Evolutionary conservation across 2,329 filamentous ascomycete species (phyloP).

Genomic region (Botrytis porri): DNA sequence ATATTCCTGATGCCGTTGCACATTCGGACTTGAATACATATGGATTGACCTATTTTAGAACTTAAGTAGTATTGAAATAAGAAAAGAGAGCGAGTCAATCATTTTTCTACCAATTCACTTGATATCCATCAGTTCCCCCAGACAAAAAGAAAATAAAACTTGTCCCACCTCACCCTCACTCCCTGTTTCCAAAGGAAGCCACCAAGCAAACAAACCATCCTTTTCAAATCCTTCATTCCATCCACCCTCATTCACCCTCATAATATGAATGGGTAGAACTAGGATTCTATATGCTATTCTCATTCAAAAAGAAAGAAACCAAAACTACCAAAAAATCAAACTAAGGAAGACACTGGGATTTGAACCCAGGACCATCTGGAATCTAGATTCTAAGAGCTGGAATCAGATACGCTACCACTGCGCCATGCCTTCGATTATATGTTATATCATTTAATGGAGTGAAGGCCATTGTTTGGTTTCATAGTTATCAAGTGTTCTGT

Average conservation of each 20-base stretch:
- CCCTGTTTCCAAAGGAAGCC: too few relatives aligned
- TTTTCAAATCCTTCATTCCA: neutral
- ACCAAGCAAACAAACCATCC: neutral
- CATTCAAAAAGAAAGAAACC: neutral
- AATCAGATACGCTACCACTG: constrained; percentile 5
- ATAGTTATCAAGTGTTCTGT: neutral
- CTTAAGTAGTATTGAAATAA: neutral
- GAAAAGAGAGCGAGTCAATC: neutral
- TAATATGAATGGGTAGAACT: neutral
- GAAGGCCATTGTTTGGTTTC: fast-evolving
- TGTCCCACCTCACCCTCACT: too few relatives aligned
- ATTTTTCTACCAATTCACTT: neutral
- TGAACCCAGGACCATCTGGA: constrained; percentile 26
- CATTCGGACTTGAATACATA: too few relatives aligned
- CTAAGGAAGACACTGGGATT: constrained; percentile 20
- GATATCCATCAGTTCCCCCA: neutral
- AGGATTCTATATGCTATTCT: neutral
- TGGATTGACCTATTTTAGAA: neutral
- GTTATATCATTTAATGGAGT: neutral
- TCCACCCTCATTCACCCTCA: neutral
- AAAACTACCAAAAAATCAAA: neutral
- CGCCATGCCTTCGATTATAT: constrained; percentile 1
- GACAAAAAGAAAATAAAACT: neutral
- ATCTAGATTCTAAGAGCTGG: constrained; percentile 23
- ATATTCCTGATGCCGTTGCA: neutral